These are phyloP conservation scores for Trichosporon asahii DNA, from an alignment of 1,284 basidiomycete species.

Conservation along the genomic window DNA sequence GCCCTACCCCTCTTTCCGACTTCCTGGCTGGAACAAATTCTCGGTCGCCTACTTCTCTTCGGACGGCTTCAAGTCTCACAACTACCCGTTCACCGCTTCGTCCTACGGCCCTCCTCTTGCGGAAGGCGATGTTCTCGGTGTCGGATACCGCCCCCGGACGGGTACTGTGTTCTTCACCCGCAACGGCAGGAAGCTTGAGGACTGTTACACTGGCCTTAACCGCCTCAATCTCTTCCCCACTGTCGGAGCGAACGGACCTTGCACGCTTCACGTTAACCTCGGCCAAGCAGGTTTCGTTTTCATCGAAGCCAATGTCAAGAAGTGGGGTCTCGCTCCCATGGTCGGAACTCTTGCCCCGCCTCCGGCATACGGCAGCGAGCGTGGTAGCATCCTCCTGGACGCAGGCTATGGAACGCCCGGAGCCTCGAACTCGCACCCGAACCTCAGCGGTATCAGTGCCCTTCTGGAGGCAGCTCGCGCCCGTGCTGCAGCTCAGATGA, in stretches of 20 bases:
- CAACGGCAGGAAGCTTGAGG: constrained; percentile 90
- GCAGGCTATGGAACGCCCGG: constrained; percentile 60
- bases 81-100: constrained; percentile 87
- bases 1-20: constrained; percentile 85
- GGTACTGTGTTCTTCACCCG: constrained; percentile 97
- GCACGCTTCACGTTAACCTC: constrained; percentile 89
- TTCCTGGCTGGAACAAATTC: constrained; percentile 81
- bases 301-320: constrained; percentile 97
- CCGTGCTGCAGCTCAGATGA: constrained; percentile 21
- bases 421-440: constrained; percentile 20
- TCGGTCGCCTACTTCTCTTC: constrained; percentile 93
- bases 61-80: constrained; percentile 94
- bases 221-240: constrained; percentile 91
- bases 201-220: constrained; percentile 83
- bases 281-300: constrained; percentile 96
- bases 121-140: constrained; percentile 89
- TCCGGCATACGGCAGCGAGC: constrained; percentile 89
- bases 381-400: constrained; percentile 87
- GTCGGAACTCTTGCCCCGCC: constrained; percentile 91
- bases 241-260: constrained; percentile 88
- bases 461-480: constrained; percentile 45
- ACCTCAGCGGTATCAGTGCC: constrained; percentile 31
- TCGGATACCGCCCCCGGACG: constrained; percentile 87
- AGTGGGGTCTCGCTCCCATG: constrained; percentile 94
- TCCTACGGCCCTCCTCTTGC: constrained; percentile 81